Conservation (phyloP, 2,329 filamentous ascomycete genomes). For the Penicillium palitans region DNA sequence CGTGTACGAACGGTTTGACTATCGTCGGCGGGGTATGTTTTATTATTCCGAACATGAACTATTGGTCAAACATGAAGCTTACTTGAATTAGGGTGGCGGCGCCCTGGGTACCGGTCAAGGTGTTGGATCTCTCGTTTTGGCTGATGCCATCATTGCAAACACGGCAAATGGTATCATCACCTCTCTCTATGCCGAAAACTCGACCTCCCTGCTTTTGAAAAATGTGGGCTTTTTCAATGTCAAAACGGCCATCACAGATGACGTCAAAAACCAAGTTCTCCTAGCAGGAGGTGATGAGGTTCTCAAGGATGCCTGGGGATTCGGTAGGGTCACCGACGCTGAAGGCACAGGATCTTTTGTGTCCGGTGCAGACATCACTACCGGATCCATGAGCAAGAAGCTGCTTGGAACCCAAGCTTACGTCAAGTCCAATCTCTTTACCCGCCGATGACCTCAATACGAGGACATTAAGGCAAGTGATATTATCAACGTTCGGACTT, state of each 20-base stretch:
- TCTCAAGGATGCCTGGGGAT: conserved; percentile 24
- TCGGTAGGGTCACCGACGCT: conserved; percentile 17
- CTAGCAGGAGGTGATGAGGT: conserved; percentile 21
- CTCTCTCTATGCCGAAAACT: conserved; percentile 23
- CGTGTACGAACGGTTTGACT: conserved; percentile 52
- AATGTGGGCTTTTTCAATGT: conserved; percentile 22
- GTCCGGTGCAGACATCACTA: too few relatives aligned
- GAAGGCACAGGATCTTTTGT: conserved; percentile 3
- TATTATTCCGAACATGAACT: not conserved
- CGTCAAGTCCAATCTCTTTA: conserved; percentile 16
- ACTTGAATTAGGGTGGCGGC: conserved; percentile 33
- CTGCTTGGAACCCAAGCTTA: conserved; percentile 7
- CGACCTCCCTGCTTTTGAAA: conserved; percentile 22
- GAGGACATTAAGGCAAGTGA: conserved; percentile 11
- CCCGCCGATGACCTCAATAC: conserved; percentile 16
- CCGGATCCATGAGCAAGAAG: conserved; percentile 8
- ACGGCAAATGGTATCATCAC: conserved; percentile 52
- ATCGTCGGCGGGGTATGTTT: conserved; percentile 37
- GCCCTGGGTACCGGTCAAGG: conserved; percentile 42
- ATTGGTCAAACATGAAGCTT: not conserved
- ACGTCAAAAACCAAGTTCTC: not conserved
- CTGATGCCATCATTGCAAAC: conserved; percentile 55
- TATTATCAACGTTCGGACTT: conserved; percentile 44
- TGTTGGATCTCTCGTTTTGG: conserved; percentile 55
- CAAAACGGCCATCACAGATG: conserved; percentile 13